Evolutionary conservation across 192 early-diverging fungal genomes (phyloP).

Genomic region (Helicostylum pulchrum): DNA sequence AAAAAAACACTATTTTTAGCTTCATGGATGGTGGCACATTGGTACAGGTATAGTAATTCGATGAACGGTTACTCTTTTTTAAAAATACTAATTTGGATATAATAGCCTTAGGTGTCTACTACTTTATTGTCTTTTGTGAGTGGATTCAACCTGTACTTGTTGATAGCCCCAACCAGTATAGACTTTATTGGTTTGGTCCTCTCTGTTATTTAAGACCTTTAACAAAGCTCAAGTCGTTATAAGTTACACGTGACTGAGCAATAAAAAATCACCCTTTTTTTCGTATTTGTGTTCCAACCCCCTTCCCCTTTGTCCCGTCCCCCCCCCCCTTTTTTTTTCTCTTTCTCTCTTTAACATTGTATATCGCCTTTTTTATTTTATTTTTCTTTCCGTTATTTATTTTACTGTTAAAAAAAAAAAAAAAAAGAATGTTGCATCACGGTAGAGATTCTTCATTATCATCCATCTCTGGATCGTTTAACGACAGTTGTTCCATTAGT

Average conservation of each 20-base stretch:
- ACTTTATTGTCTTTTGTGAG: slow-evolving; percentile 26
- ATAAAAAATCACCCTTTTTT: too few species aligned
- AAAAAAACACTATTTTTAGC: slow-evolving; percentile 18
- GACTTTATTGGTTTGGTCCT: slow-evolving; percentile 21
- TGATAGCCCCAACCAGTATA: slow-evolving; percentile 3
- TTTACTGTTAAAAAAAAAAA: too few species aligned
- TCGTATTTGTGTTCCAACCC: too few species aligned
- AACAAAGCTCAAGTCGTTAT: neutral
- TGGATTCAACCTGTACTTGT: slow-evolving; percentile 18
- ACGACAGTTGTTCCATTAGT: slow-evolving; percentile 12
- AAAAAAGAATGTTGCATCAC: neutral
- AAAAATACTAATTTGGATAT: too few species aligned
- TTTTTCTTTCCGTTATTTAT: slow-evolving; percentile 1
- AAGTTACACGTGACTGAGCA: too few species aligned
- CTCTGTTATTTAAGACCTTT: slow-evolving; percentile 20
- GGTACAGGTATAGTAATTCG: slow-evolving; percentile 37
- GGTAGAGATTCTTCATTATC: slow-evolving; percentile 12
- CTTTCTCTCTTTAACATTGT: neutral
- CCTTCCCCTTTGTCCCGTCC: neutral
- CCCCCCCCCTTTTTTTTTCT: too few species aligned
- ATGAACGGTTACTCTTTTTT: too few species aligned
- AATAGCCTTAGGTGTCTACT: slow-evolving; percentile 28
- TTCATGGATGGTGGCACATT: slow-evolving; percentile 71
- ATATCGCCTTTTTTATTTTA: slow-evolving; percentile 16
- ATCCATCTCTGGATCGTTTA: slow-evolving; percentile 13